Base-by-base conservation (phyloP, 139 green algal species). In the Picochlorum sp. region DNA sequence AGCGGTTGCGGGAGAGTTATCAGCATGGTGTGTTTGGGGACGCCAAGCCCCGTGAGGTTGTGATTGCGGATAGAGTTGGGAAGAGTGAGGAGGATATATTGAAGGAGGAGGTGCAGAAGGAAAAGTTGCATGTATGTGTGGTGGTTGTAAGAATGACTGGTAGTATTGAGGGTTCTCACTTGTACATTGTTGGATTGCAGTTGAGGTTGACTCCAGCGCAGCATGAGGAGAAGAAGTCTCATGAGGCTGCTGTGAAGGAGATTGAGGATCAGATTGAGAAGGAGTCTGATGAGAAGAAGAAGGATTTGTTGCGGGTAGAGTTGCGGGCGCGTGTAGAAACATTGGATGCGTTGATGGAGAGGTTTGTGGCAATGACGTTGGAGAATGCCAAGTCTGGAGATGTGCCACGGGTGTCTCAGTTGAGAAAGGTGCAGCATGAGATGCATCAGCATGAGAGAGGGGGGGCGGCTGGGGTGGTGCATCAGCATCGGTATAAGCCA, bases 71-170 rank as follows among this genome's bases (percentile, higher is more conserved):
- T 15, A 69, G 80, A 32, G 49, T 63, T 2, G 85, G 85, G 32
- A 87, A 87, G 65, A 82, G 69, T 0, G 85, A 92, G 72, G 75
- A 86, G 46, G 84, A 91, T 24, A 80, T 92, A 30, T 58, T 92
- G 47, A 77, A 71, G 56, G 81, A 91, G 45, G 77, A 86, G 46
- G 72, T 86, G 7, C 65, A 73, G 37, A 80, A 83, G 45, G 80
- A 91, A 54, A 81, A 81, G 21, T 72, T 86, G 15, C 79, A 85
- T 50, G 77, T 89, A 41, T 58, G 61, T 16, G 26, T 30, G 4
- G 0, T 30, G 28, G 28, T 30, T 30, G 4, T 5, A 30, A 30
- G 1, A 30, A 30, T 0, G 24, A 4, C 24, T 4, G 24, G 24
- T 28, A 28, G 28, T 30, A 30, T 30, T 30, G 28, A 30, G 3